Evolutionary conservation across 176 grass and related monocot species (phyloP), one percentile per base, ranked within the genome.

Genomic region (Eragrostis nindensis): DNA sequence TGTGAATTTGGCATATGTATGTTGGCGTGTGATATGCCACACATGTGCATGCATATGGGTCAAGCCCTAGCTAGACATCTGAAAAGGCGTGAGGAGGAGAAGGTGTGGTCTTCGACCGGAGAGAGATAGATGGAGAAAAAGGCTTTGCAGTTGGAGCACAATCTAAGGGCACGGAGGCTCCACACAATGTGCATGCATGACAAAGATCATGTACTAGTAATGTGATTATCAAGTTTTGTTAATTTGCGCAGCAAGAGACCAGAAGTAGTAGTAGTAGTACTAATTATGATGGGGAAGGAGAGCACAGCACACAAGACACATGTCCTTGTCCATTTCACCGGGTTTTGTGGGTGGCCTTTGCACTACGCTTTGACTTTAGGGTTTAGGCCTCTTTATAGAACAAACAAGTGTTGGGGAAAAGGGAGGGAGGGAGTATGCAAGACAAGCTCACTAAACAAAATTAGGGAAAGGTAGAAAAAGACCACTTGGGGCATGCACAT

Each of bases 61-160:
- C 80, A 89, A 70, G 78, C 59, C 81, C 84, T 84, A 84, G 71
- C 84, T 81, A 90, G 73, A 86, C 87, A 89, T 89, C 84, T 93
- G 73, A 90, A 93, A 90, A 93, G 91, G 85, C 90, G 91, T 85
- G 91, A 93, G 81, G 86, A 86, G 70, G 87, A 86, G 71, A 74
- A 74, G 78, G 44, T 49, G 41, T 83, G 76, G 84, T 74, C 74
- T 71, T 79, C 67, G 68, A 49, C 80, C 43, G 56, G 78, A 70
- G 62, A 46, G 83, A 15, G 57, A n/a, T n/a, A n/a, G n/a, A 61
- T 22, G 26, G 9, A 62, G 24, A 29, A 25, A 62, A 25, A 62
- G 5, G 55, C 70, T 8, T 60, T 60, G 82, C 18, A 78, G 21
- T 53, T 66, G 57, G 47, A 43, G 76, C 80, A 81, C 65, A 78